phyloP scores from a whole-genome alignment of 169 alveolate species.

The Plasmodium blacklocki region DNA sequence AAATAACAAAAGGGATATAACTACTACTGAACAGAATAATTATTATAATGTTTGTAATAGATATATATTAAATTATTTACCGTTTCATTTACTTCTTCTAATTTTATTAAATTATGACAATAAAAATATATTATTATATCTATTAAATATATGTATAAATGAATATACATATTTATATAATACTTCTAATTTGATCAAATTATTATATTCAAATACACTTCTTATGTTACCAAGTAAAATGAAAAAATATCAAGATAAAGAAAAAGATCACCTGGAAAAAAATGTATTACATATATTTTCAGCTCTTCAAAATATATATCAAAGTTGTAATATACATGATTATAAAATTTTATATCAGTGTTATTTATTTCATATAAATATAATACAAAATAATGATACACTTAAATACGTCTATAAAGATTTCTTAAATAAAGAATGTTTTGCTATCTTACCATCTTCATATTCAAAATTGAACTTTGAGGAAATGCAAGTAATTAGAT shows the following conservation, averaged over 20 bases:
- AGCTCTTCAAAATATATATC: constrained; percentile 52
- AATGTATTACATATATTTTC: constrained; percentile 14
- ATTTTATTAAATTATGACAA: constrained; percentile 35
- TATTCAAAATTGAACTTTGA: constrained; percentile 41
- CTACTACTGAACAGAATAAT: not conserved
- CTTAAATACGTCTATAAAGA: constrained; percentile 9
- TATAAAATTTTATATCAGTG: constrained; percentile 35
- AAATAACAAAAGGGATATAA: not conserved
- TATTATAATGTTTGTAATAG: constrained; percentile 7
- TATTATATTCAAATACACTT: constrained; percentile 35
- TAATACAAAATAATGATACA: not conserved
- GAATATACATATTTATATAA: constrained; percentile 39
- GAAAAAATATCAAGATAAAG: not conserved
- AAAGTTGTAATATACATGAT: constrained; percentile 25
- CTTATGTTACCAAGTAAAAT: not conserved
- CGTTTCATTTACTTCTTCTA: constrained; percentile 46
- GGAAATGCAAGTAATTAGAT: constrained; percentile 22
- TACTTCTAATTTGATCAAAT: constrained; percentile 23
- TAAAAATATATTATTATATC: constrained; percentile 13
- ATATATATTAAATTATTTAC: constrained; percentile 34
- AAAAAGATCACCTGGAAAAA: not conserved
- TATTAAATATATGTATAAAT: constrained; percentile 17
- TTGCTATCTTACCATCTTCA: constrained; percentile 57
- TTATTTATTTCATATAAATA: constrained; percentile 28
- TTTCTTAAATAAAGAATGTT: constrained; percentile 14